phyloP scores from a whole-genome alignment of 1,139 yeast species.

The Protomyces macrosporus region DNA sequence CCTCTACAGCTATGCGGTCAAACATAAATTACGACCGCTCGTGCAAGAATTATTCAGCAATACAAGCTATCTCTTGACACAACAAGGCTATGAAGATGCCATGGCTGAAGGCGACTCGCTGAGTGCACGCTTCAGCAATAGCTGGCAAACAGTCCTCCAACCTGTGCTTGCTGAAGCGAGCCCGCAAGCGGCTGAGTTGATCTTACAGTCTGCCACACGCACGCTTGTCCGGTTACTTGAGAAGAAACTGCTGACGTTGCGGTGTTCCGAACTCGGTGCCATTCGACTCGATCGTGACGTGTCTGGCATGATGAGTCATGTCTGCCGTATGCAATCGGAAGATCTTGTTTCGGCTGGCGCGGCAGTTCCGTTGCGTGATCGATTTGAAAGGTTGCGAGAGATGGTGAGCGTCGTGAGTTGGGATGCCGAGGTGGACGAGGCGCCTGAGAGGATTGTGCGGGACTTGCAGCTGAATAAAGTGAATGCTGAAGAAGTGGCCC shows the following conservation, averaged over 20 bases:
- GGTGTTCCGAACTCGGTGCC: slow-evolving; percentile 77
- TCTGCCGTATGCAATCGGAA: neutral
- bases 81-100: slow-evolving; percentile 5
- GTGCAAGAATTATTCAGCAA: slow-evolving; percentile 5
- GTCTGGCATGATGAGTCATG: slow-evolving; percentile 52
- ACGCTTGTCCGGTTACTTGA: slow-evolving; percentile 53
- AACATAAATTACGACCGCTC: slow-evolving; percentile 5
- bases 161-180: slow-evolving; percentile 62
- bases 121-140: slow-evolving; percentile 51
- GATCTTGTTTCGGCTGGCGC: neutral
- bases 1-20: slow-evolving; percentile 11
- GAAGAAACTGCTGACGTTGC: slow-evolving; percentile 58
- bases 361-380: slow-evolving; percentile 4
- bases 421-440: slow-evolving; percentile 11
- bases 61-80: slow-evolving; percentile 4
- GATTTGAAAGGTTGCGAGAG: slow-evolving; percentile 20
- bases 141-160: slow-evolving; percentile 57
- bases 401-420: slow-evolving; percentile 17
- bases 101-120: slow-evolving; percentile 33
- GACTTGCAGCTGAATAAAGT: slow-evolving; percentile 1
- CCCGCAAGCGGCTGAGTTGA: slow-evolving; percentile 46
- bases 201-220: slow-evolving; percentile 53
- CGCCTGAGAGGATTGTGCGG: slow-evolving; percentile 9
- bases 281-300: slow-evolving; percentile 78
- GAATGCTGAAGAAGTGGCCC: slow-evolving; percentile 20